Evolutionary conservation across 805 yeast genomes (phyloP).

Genomic region (Ogataea corticis): DNA sequence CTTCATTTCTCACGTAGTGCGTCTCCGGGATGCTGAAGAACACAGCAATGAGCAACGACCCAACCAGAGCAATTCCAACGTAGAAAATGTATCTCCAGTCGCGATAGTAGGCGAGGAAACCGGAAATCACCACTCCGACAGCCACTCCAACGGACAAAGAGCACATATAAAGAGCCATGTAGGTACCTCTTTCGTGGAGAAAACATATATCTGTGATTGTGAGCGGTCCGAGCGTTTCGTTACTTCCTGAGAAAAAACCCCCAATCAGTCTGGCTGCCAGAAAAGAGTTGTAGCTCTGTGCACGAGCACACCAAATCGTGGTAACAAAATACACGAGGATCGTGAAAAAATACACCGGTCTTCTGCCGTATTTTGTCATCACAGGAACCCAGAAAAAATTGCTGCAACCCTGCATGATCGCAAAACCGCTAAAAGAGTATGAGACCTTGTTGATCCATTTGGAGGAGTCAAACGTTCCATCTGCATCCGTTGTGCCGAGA

Average conservation of each 20-base stretch:
- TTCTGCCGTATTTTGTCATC: slow-evolving; percentile 38
- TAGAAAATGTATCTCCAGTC: slow-evolving; percentile 55
- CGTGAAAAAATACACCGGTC: slow-evolving; percentile 37
- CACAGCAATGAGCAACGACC: slow-evolving; percentile 38
- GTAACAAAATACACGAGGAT: slow-evolving; percentile 30
- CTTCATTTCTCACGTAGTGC: slow-evolving; percentile 38
- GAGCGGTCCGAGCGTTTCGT: slow-evolving; percentile 51
- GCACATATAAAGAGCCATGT: slow-evolving; percentile 48
- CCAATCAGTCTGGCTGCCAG: slow-evolving; percentile 30
- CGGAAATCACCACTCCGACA: slow-evolving; percentile 59
- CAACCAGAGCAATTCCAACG: slow-evolving; percentile 48
- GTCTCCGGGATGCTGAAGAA: slow-evolving; percentile 56
- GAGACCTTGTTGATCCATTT: slow-evolving; percentile 9
- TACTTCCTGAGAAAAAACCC: slow-evolving; percentile 36
- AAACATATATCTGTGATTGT: slow-evolving; percentile 50
- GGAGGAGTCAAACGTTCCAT: slow-evolving; percentile 8
- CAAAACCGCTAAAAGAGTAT: slow-evolving; percentile 9
- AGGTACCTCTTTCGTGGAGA: slow-evolving; percentile 48
- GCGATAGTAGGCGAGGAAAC: slow-evolving; percentile 49
- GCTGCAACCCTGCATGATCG: slow-evolving; percentile 38
- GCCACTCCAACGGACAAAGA: slow-evolving; percentile 55
- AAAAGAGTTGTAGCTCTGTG: slow-evolving; percentile 30
- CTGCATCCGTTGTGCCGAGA: slow-evolving; percentile 6
- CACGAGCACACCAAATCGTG: slow-evolving; percentile 35
- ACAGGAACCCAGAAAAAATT: slow-evolving; percentile 38